Conservation (phyloP, 2,329 filamentous ascomycete species). For the Alternaria burnsii region DNA sequence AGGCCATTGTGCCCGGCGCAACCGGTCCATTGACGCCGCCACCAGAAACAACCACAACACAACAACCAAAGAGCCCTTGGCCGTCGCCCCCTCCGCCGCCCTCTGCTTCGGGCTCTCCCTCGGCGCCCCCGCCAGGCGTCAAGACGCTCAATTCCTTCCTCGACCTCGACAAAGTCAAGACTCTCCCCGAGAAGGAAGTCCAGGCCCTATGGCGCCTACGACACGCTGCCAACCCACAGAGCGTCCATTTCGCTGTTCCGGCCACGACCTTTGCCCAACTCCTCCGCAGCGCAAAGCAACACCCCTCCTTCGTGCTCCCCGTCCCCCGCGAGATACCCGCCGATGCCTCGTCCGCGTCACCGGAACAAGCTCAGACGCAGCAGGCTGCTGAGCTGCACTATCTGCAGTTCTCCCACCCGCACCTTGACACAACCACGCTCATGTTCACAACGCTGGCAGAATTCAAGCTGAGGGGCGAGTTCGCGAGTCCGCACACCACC, state of each 20-base stretch:
- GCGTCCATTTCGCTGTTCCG: constrained; percentile 85
- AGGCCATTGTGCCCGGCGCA: constrained; percentile 66
- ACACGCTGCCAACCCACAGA: constrained; percentile 75
- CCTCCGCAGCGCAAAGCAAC: constrained; percentile 71
- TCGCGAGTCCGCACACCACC: constrained; percentile 89
- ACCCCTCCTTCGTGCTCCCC: constrained; percentile 92
- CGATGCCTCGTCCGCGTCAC: constrained; percentile 31
- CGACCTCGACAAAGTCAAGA: constrained; percentile 78
- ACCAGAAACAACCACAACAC: constrained; percentile 17
- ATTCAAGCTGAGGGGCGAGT: constrained; percentile 90
- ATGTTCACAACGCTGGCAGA: constrained; percentile 95
- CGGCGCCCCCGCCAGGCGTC: constrained; percentile 58
- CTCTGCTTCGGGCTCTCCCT: constrained; percentile 29
- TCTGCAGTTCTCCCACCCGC: constrained; percentile 93
- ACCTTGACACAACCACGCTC: constrained; percentile 65
- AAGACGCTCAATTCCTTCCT: constrained; percentile 75
- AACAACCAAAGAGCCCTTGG: constrained; percentile 29
- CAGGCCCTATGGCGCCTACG: constrained; percentile 89
- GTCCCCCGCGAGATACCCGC: constrained; percentile 68
- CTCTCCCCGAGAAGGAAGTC: constrained; percentile 81
- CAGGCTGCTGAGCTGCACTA: constrained; percentile 92
- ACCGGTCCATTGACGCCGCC: constrained; percentile 53
- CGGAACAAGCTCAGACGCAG: constrained; percentile 33
- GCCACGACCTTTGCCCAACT: constrained; percentile 77
- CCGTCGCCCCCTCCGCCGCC: constrained; percentile 39